Evolutionary conservation across 1,139 yeast species (phyloP).

Genomic region (Meyerozyma sp.): DNA sequence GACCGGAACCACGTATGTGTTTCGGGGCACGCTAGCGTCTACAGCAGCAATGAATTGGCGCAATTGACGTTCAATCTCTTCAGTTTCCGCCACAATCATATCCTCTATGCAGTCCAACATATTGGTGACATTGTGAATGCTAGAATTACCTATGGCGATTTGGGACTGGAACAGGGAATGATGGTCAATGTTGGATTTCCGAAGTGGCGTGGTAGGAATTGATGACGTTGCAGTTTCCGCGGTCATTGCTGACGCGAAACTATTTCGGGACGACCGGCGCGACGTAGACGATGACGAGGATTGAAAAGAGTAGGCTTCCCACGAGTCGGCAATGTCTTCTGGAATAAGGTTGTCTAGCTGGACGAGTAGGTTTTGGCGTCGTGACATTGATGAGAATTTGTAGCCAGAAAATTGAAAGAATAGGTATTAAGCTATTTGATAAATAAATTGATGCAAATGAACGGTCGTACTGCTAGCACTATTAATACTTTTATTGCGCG

Average conservation of each 20-base stretch:
- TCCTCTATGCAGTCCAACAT: constrained; percentile 12
- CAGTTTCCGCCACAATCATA: constrained; percentile 9
- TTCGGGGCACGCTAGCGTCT: constrained; percentile 7
- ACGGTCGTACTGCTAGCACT: neutral
- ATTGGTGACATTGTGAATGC: constrained; percentile 5
- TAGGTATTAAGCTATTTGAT: neutral
- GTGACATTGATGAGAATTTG: too few species aligned
- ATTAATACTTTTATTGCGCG: neutral
- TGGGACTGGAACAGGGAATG: constrained; percentile 2
- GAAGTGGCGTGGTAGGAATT: neutral
- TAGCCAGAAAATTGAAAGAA: neutral
- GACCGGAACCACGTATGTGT: constrained; percentile 5
- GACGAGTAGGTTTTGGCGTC: neutral
- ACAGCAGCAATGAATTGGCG: constrained; percentile 5
- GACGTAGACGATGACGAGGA: neutral
- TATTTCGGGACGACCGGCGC: neutral
- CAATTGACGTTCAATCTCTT: constrained; percentile 7
- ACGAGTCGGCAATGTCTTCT: neutral
- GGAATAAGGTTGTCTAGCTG: neutral
- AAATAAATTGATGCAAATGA: too few species aligned
- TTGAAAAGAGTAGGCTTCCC: neutral
- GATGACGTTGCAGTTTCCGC: neutral
- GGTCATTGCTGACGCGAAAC: neutral
- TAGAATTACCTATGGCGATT: constrained; percentile 3
- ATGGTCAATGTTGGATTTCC: neutral